phyloP scores from a whole-genome alignment of 768 basidiomycete species.

The Tulasnella calospora region DNA sequence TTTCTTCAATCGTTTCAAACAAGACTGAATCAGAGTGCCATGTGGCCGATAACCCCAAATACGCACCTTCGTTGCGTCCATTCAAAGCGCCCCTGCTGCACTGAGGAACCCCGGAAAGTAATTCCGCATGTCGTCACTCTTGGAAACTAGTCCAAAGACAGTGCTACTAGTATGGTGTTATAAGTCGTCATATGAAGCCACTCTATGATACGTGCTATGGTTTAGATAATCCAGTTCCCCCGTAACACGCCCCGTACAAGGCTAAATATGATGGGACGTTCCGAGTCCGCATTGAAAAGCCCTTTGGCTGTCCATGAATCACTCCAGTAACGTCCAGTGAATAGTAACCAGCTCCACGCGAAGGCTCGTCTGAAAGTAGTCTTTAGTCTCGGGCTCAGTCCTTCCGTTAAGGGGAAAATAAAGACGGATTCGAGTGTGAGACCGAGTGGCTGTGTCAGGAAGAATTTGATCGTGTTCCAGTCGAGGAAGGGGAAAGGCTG shows the following conservation, averaged over 20 bases:
- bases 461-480: constrained; percentile 21
- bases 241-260: constrained; percentile 17
- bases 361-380: background rate
- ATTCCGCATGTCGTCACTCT: background rate
- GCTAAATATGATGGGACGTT: constrained; percentile 12
- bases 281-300: constrained; percentile 1
- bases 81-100: constrained; percentile 7
- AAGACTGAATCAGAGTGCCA: no score
- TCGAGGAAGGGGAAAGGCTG: constrained; percentile 13
- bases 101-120: background rate
- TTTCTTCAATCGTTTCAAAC: no score
- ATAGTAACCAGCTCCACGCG: constrained; percentile 24
- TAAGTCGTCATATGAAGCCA: background rate
- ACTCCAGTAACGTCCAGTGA: constrained; percentile 22
- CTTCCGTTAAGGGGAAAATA: constrained; percentile 10
- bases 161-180: background rate
- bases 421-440: constrained; percentile 14
- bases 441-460: constrained; percentile 26
- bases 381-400: background rate
- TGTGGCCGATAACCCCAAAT: no score
- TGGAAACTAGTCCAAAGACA: background rate
- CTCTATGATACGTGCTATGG: no score
- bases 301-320: constrained; percentile 24
- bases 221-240: constrained; percentile 19
- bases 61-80: constrained; percentile 14